These are phyloP conservation scores for Aspergillus sergii DNA, from an alignment of 2,329 filamentous ascomycete species.

Conservation along the genomic window DNA sequence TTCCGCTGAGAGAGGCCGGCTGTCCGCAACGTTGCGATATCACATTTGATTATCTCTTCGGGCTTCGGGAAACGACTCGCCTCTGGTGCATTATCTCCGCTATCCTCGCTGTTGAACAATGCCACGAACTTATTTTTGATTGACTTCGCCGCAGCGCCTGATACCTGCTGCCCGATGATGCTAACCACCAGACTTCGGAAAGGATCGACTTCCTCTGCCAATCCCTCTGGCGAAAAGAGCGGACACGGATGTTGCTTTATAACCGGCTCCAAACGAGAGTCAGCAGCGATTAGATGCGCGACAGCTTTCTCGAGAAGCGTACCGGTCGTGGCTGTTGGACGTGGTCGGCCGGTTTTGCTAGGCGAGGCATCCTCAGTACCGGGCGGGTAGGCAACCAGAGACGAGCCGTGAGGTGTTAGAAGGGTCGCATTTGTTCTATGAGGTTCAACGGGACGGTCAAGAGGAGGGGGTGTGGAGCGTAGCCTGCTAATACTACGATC, in stretches of 20 bases:
- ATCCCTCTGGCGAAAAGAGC: conserved; percentile 76
- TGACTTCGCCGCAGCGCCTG: conserved; percentile 82
- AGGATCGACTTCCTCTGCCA: conserved; percentile 85
- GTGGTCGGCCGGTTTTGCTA: conserved; percentile 42
- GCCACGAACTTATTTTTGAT: conserved; percentile 84
- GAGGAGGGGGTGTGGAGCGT: conserved; percentile 48
- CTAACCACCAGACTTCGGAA: conserved; percentile 81
- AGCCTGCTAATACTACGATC: conserved; percentile 45
- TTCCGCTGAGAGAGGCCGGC: conserved; percentile 92
- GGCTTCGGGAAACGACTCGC: conserved; percentile 70
- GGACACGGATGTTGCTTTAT: conserved; percentile 75
- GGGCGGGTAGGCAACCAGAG: conserved; percentile 52
- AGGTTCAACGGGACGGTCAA: conserved; percentile 50
- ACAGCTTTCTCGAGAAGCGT: conserved; percentile 75
- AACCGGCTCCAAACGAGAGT: conserved; percentile 70
- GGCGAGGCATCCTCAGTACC: conserved; percentile 41
- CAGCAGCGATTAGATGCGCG: conserved; percentile 71
- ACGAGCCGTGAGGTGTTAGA: conserved; percentile 51
- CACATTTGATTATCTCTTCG: conserved; percentile 65
- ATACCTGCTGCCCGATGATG: conserved; percentile 96
- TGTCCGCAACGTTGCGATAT: conserved; percentile 71
- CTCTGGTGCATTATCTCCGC: conserved; percentile 10
- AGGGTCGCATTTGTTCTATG: conserved; percentile 52
- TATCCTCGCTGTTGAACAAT: conserved; percentile 60
- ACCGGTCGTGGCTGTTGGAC: conserved; percentile 63